Evolutionary conservation across 345 rosid species (phyloP).

Genomic region (Melaleuca alternifolia): DNA sequence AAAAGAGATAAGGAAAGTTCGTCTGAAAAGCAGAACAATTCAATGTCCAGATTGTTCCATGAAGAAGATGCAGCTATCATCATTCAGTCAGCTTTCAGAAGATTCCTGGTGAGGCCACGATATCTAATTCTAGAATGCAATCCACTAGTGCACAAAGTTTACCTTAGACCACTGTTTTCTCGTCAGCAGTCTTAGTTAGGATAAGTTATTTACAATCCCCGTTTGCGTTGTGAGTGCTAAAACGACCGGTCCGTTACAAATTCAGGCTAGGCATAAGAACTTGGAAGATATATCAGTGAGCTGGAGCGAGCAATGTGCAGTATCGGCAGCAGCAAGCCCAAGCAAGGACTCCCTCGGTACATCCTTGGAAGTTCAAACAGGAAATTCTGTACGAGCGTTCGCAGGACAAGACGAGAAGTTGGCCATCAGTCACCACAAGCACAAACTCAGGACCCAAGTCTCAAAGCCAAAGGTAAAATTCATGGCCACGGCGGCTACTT

Average conservation of each 20-base stretch:
- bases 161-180: background rate
- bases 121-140: background rate
- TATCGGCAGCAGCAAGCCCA: slow-evolving; percentile 27
- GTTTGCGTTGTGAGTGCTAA: background rate
- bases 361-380: slow-evolving; percentile 65
- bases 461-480: slow-evolving; percentile 41
- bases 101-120: slow-evolving; percentile 34
- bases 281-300: background rate
- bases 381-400: slow-evolving; percentile 39
- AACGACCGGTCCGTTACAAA: background rate
- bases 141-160: background rate
- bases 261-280: slow-evolving; percentile 21
- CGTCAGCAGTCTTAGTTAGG: background rate
- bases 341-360: slow-evolving; percentile 44
- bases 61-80: slow-evolving; percentile 70
- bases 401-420: slow-evolving; percentile 25
- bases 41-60: slow-evolving; percentile 31
- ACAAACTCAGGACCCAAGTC: slow-evolving; percentile 38
- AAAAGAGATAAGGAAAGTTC: slow-evolving; percentile 7
- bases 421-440: slow-evolving; percentile 14
- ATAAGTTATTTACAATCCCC: background rate
- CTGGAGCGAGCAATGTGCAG: background rate
- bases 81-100: slow-evolving; percentile 69
- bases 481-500: background rate
- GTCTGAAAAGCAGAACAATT: slow-evolving; percentile 23